These are phyloP conservation scores for Chloridella minuta DNA, from an alignment of 352 stramenopile genomes.

Conservation along the genomic window DNA sequence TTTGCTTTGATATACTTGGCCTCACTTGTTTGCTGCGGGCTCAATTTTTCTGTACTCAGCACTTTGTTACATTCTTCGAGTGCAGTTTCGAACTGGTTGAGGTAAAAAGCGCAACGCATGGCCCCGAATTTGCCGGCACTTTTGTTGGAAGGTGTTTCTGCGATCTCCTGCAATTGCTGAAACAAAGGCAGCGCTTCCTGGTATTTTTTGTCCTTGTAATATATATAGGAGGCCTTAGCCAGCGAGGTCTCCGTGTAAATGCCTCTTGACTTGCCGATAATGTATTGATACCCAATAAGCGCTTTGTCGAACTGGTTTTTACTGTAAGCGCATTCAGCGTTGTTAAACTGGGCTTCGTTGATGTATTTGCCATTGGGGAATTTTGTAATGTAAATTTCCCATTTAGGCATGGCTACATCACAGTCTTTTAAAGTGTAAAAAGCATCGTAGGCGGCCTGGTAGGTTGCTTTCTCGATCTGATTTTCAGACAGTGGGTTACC, in stretches of 20 bases:
- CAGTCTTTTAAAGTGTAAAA: background rate
- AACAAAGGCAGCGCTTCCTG: background rate
- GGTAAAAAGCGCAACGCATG: background rate
- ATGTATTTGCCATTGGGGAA: background rate
- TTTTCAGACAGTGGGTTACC: background rate
- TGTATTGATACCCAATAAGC: background rate
- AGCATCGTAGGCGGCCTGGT: background rate
- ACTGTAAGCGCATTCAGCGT: background rate
- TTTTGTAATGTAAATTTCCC: background rate
- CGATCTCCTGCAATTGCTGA: background rate
- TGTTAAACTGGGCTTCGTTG: background rate
- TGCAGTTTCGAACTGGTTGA: background rate
- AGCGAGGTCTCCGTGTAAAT: background rate
- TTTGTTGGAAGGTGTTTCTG: background rate
- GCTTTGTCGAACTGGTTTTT: background rate
- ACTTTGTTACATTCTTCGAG: background rate
- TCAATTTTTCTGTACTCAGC: background rate
- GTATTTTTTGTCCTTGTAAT: background rate
- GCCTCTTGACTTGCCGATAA: background rate
- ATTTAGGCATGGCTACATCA: background rate
- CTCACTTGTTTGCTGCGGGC: background rate
- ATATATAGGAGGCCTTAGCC: background rate
- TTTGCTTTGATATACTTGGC: background rate
- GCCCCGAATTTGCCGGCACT: background rate
- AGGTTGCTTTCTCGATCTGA: background rate